Evolutionary conservation across 805 yeast genomes (phyloP).

Genomic region (Komagataella pseudopastoris): DNA sequence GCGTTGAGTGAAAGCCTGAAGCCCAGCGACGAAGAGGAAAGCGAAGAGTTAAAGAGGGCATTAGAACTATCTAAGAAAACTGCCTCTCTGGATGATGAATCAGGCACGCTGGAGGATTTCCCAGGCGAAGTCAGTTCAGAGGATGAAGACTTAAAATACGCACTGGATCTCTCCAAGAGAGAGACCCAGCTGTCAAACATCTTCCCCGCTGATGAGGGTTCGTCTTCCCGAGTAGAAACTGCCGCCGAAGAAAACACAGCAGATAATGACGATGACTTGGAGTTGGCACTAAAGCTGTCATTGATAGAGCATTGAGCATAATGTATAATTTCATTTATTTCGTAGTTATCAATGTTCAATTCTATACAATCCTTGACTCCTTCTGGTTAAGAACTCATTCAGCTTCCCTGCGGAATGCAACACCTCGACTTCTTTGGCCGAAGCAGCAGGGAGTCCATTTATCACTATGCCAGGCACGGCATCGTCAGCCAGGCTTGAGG

Average conservation of each 20-base stretch:
- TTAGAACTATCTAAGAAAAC: neutral
- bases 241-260: neutral
- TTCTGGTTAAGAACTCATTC: constrained; percentile 11
- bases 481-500: neutral
- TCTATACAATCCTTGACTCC: constrained; percentile 18
- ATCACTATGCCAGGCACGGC: constrained; percentile 19
- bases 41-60: neutral
- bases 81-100: neutral
- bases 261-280: neutral
- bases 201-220: neutral
- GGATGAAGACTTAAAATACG: constrained; percentile 19
- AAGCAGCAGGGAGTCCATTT: constrained; percentile 20
- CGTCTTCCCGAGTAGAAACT: neutral
- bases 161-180: constrained; percentile 9
- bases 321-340: constrained; percentile 1
- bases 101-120: neutral
- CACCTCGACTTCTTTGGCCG: constrained; percentile 13
- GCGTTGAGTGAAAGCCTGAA: constrained; percentile 23
- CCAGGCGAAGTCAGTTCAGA: neutral
- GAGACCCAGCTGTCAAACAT: constrained; percentile 2
- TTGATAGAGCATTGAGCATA: constrained; percentile 1
- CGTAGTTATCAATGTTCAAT: constrained; percentile 5
- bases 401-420: constrained; percentile 12
- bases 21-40: constrained; percentile 1
- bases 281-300: neutral